A percentile compares a stretch with the other conserved stretches of the same genome.
These are phyloP conservation scores for Limnanthes douglasii DNA, from an alignment of 345 rosid genomes.

Conservation along the genomic window DNA sequence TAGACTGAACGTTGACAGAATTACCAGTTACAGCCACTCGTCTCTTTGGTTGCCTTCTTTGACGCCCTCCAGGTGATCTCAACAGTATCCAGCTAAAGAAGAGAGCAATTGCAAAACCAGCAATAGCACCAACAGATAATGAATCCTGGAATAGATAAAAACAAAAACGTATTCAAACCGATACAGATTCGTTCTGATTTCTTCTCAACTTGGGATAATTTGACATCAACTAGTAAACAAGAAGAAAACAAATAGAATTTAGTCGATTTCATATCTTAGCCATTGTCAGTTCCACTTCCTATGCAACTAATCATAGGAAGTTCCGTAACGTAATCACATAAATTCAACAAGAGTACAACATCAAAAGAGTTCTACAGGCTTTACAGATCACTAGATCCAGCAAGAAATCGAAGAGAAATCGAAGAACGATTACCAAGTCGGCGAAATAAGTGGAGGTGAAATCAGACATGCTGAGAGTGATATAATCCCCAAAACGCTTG, in stretches of 20 bases:
- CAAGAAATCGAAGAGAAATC: constrained; percentile 7
- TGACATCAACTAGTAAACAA: not conserved
- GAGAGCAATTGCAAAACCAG: constrained; percentile 87
- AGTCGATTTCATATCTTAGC: not conserved
- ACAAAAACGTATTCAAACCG: not conserved
- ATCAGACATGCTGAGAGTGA: constrained; percentile 29
- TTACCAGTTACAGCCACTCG: constrained; percentile 33
- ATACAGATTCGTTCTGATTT: not conserved
- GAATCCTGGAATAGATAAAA: constrained; percentile 43
- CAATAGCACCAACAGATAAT: constrained; percentile 81
- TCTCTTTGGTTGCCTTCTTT: constrained; percentile 65
- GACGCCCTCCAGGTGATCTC: constrained; percentile 52
- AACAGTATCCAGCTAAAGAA: constrained; percentile 70
- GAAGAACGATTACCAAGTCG: constrained; percentile 45
- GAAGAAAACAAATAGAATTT: not conserved
- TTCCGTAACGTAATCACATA: not conserved
- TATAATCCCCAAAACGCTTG: constrained; percentile 78
- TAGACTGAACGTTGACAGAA: constrained; percentile 30
- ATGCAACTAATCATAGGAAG: not conserved
- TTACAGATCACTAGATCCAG: no score
- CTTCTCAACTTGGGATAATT: not conserved
- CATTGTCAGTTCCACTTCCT: not conserved
- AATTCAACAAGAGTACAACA: not conserved
- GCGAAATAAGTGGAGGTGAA: constrained; percentile 47
- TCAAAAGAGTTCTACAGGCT: not conserved